Evolutionary conservation across 306 rosid genomes (phyloP), one percentile per base, ranked within the genome.

Genomic region (Crataegus laevigata): DNA sequence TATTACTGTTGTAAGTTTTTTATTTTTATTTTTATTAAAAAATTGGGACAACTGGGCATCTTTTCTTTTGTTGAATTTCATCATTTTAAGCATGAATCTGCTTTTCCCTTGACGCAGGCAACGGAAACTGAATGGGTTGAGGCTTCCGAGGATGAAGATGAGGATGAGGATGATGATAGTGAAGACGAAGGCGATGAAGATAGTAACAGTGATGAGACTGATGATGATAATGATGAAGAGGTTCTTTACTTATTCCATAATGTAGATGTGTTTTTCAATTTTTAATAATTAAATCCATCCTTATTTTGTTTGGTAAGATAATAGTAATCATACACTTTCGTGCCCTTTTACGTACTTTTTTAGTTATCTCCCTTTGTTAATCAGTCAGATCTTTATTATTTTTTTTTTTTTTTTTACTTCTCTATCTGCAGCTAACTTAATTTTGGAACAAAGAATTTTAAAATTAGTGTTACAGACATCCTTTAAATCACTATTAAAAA

Each of bases 121-220:
- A 87, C 99, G 1, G 90, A 87, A 79, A 87, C 99, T 75, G 99
- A 94, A 86, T 94, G 99, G 99, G 88, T 94, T 63, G 99, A 92
- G 82, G 94, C 80, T 66, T 91, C 96, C 3, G 97, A 91, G 68
- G 97, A 87, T 29, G 91, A 88, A 52, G 91, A 90, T 57, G 96
- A 85, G n/a, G 94, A 85, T 21, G 97, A 83, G 0, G 87, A 86
- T 21, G 88, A 83, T 15, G 85, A 61, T 25, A 67, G 72, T 42
- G 96, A 85, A 51, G 93, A 87, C 50, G 92, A 85, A 78, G 65
- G 79, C 11, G 78, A 82, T 69, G 80, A 76, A 2, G 88, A 77
- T 42, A 63, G 38, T 60, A 52, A 78, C 29, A 77, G 84, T 74
- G 89, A 87, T 36, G 98, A 86, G 78, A 78, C 88, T 11, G 91